Base-by-base conservation (phyloP, 2,329 filamentous ascomycete species). In the Ophiognomonia clavigignenti-juglandacearum region DNA sequence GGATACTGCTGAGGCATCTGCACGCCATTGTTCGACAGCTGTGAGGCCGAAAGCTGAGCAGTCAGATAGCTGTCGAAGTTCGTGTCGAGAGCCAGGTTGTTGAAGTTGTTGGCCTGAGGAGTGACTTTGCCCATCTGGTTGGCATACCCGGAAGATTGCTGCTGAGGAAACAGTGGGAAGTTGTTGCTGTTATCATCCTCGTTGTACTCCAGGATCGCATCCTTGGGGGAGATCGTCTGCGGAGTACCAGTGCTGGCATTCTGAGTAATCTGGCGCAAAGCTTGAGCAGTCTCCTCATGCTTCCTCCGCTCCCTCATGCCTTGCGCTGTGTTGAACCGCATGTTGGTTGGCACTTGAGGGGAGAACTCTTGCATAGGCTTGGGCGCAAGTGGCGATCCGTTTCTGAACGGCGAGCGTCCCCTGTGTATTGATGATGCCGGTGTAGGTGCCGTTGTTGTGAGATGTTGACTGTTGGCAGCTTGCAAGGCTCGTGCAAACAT, bases 171-270 rank as follows among this genome's bases (percentile, higher is more conserved):
- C 18, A 96, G 69, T 11, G 88, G 82, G 57, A 86, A 81, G 50
- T 81, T 81, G 4, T n/a, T n/a, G n/a, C 78, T 69, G 16, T 85
- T 82, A 3, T 91, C 86, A 0, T 73, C 66, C 32, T 93, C 88
- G 52, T 85, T 80, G 61, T 91, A 96, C 51, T 96, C 91, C 41
- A 96, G 69, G 50, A 95, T 69, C 1, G 91, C 88, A 59, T 97
- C 92, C 68, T 95, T 95, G 20, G 92, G 93, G 2, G 92, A 97
- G 39, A 98, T 96, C 0, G 92, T 96, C 65, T 88, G 88, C n/a
- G 85, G 75, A 0, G 75, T 76, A 6, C 73, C 64, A 1, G 72
- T 69, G 38, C 75, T 65, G 23, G 68, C 55, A 56, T 60, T 57
- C 53, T 67, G 59, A 47, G 63, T 53, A 52, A 73, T 69, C 18